These are phyloP conservation scores for Aspergillus sp. DNA, from an alignment of 2,329 filamentous ascomycete genomes.

Conservation along the genomic window DNA sequence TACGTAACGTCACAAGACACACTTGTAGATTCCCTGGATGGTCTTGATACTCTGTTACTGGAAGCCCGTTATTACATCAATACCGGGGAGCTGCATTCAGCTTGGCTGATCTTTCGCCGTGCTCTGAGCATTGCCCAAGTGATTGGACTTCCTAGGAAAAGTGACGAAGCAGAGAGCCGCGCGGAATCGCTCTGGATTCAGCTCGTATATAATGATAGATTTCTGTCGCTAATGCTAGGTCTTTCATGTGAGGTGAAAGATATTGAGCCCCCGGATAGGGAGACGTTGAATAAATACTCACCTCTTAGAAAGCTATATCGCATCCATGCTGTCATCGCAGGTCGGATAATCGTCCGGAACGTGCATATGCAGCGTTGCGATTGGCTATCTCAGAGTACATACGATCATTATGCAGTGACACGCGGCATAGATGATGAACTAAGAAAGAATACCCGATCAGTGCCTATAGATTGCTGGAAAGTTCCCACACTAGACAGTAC, in stretches of 20 bases:
- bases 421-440: neutral
- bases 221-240: conserved; percentile 3
- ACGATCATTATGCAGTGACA: neutral
- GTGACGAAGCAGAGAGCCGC: neutral
- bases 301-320: neutral
- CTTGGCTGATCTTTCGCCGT: neutral
- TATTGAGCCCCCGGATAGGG: neutral
- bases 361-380: neutral
- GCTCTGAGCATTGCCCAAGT: neutral
- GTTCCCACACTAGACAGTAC: neutral
- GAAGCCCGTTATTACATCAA: conserved; percentile 7
- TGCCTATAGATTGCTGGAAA: neutral
- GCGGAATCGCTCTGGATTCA: conserved; percentile 1
- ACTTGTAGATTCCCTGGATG: conserved; percentile 1
- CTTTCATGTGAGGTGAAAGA: neutral
- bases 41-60: conserved; percentile 7
- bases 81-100: neutral
- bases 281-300: neutral
- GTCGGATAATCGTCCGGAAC: neutral
- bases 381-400: neutral
- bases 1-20: conserved; percentile 4
- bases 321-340: neutral
- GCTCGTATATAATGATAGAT: conserved; percentile 6
- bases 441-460: neutral
- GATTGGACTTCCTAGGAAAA: neutral